Percentiles rank a stretch among this genome's conserved stretches.
Conservation (phyloP, 2,329 filamentous ascomycete species). For the Madurella fahalii region DNA sequence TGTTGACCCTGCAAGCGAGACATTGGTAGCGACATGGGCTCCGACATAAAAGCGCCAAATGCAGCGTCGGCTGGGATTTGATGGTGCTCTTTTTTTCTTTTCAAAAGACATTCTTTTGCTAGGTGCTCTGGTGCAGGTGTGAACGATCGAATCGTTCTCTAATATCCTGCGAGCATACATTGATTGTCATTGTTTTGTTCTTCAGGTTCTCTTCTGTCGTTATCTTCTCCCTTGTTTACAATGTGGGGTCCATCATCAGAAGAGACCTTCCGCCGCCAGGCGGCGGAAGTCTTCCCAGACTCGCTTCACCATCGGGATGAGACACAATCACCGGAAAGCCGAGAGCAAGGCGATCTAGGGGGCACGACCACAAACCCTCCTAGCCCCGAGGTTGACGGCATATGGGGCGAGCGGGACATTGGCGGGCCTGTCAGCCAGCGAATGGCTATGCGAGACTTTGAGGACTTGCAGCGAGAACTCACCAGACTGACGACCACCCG, state of each 20-base stretch:
- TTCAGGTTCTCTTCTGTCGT: too few species aligned
- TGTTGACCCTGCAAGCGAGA: too few species aligned
- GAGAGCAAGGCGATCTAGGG: constrained; percentile 2
- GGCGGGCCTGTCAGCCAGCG: constrained; percentile 24
- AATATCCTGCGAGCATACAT: too few species aligned
- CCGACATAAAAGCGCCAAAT: too few species aligned
- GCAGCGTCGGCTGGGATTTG: too few species aligned
- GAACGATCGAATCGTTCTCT: too few species aligned
- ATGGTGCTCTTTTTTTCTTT: too few species aligned
- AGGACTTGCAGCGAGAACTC: constrained; percentile 22
- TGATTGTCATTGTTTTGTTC: too few species aligned
- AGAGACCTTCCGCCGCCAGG: constrained; percentile 21
- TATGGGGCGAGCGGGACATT: constrained; percentile 26
- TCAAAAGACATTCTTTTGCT: too few species aligned
- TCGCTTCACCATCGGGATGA: constrained; percentile 22
- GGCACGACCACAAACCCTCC: constrained; percentile 13
- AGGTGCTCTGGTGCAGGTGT: too few species aligned
- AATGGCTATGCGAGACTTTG: constrained; percentile 25
- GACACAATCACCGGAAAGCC: neutral
- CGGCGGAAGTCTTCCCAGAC: constrained; percentile 17
- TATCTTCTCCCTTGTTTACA: neutral
- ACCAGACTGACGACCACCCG: constrained; percentile 10
- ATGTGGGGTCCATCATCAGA: constrained; percentile 24
- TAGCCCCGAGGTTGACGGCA: constrained; percentile 14
- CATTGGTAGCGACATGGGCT: too few species aligned